phyloP scores from a whole-genome alignment of 2,329 filamentous ascomycete species.

The Hypoxylon sp. region DNA sequence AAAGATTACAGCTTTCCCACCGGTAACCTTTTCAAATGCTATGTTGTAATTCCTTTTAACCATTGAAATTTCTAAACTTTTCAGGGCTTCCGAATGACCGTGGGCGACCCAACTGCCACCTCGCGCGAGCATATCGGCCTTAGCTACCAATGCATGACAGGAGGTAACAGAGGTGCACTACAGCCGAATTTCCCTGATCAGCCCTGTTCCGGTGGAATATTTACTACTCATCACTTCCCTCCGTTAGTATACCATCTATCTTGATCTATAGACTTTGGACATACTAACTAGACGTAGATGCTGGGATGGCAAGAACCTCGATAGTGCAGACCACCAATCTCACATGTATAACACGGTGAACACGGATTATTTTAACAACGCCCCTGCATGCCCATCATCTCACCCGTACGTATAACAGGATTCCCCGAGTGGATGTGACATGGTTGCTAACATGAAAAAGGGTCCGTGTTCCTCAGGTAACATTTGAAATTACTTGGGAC shows the following conservation, averaged over 20 bases:
- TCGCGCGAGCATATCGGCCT: conserved; percentile 53
- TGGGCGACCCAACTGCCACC: conserved; percentile 57
- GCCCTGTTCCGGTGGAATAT: conserved; percentile 61
- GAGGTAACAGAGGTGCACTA: conserved; percentile 57
- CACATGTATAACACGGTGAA: conserved; percentile 49
- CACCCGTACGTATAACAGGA: conserved; percentile 26
- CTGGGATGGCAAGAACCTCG: conserved; percentile 46
- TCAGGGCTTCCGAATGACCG: conserved; percentile 62
- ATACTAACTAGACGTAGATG: conserved; percentile 34
- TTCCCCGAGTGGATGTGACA: too few species aligned
- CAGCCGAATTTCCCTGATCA: conserved; percentile 57
- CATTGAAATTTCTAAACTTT: conserved; percentile 28
- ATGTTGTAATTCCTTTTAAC: neutral
- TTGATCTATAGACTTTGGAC: neutral
- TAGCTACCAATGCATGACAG: conserved; percentile 58
- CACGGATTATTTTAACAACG: conserved; percentile 45
- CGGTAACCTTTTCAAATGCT: conserved; percentile 47
- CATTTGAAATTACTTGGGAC: conserved; percentile 63
- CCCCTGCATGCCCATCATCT: conserved; percentile 50
- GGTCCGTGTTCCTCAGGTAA: conserved; percentile 60
- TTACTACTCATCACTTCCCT: conserved; percentile 60
- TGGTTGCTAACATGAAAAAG: neutral
- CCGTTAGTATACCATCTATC: conserved; percentile 48
- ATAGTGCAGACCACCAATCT: conserved; percentile 42
- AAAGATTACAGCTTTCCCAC: conserved; percentile 62